Conservation (phyloP, 1,284 basidiomycete genomes). For the Fomitopsis betulina region DNA sequence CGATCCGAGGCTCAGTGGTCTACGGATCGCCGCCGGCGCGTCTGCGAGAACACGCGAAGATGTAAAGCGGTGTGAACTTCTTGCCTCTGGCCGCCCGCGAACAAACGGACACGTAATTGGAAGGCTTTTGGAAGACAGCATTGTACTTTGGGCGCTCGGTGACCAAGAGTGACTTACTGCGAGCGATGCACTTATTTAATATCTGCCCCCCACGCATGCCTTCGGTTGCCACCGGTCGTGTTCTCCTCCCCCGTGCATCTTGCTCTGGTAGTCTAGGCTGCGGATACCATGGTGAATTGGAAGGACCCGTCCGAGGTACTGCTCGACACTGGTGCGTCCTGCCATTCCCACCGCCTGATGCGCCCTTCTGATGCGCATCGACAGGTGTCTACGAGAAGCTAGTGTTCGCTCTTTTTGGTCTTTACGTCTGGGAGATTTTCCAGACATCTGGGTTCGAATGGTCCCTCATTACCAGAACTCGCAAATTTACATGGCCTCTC, state of each 20-base stretch:
- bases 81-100: neutral
- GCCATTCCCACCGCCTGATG: neutral
- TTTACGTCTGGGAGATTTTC: constrained; percentile 66
- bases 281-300: constrained; percentile 52
- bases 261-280: constrained; percentile 2
- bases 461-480: constrained; percentile 50
- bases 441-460: constrained; percentile 60
- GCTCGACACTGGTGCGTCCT: constrained; percentile 41
- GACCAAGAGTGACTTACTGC: neutral
- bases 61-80: neutral
- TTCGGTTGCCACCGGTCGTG: neutral
- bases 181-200: neutral
- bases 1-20: no score
- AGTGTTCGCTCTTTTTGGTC: constrained; percentile 55
- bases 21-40: neutral
- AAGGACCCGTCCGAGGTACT: constrained; percentile 41
- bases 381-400: constrained; percentile 55
- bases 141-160: neutral
- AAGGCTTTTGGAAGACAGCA: neutral
- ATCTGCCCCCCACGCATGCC: neutral
- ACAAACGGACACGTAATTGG: neutral
- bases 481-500: constrained; percentile 60
- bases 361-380: neutral
- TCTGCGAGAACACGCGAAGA: neutral
- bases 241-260: neutral